Conservation (phyloP, 805 yeast species). For the Candida namnaoensis region DNA sequence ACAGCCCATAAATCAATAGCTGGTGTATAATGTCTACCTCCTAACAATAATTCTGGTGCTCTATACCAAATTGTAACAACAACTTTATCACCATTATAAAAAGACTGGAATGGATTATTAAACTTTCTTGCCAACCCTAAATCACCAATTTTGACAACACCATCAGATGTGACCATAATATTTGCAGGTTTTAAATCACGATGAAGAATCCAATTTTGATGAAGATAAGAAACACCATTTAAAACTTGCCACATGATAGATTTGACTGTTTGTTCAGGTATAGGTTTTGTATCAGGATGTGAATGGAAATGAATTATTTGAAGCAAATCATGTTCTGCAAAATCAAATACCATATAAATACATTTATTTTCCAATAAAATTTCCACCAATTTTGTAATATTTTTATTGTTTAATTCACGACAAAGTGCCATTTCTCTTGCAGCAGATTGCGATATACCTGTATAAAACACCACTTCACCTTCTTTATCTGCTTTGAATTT, state of each 20-base stretch:
- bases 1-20: constrained; percentile 94
- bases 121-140: constrained; percentile 86
- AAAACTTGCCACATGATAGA: constrained; percentile 88
- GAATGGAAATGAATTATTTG: constrained; percentile 94
- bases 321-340: constrained; percentile 89
- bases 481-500: constrained; percentile 93
- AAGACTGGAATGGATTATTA: constrained; percentile 76
- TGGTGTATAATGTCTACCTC: constrained; percentile 88
- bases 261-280: constrained; percentile 73
- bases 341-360: constrained; percentile 92
- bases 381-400: constrained; percentile 73
- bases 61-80: constrained; percentile 97
- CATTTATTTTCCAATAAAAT: constrained; percentile 81
- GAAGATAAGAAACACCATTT: constrained; percentile 85
- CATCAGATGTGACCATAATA: constrained; percentile 87
- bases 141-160: constrained; percentile 94
- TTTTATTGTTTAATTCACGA: constrained; percentile 73
- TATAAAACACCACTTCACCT: constrained; percentile 80
- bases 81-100: constrained; percentile 89
- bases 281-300: constrained; percentile 74
- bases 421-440: constrained; percentile 95
- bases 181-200: constrained; percentile 97
- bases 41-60: constrained; percentile 86
- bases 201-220: constrained; percentile 94
- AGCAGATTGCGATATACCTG: constrained; percentile 94